phyloP scores from a whole-genome alignment of 2,329 filamentous ascomycete species.

The Aureobasidium melanogenum region DNA sequence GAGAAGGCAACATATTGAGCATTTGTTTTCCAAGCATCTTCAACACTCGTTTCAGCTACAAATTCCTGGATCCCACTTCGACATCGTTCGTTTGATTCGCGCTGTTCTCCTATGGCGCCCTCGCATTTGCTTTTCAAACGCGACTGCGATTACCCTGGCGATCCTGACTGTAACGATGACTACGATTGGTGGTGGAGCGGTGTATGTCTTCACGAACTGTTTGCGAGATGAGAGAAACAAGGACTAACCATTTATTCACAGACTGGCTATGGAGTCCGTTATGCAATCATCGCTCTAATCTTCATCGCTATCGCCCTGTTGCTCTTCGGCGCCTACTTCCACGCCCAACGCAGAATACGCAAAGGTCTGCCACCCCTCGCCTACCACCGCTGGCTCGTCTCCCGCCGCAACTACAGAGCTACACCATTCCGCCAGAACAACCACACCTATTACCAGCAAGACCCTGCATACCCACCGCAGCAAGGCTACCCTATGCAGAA shows the following conservation, averaged over 20 bases:
- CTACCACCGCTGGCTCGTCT: slow-evolving; percentile 53
- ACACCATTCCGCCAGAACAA: slow-evolving; percentile 10
- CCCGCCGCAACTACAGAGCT: slow-evolving; percentile 10
- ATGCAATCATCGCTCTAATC: slow-evolving; percentile 57
- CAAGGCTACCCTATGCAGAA: slow-evolving; percentile 17
- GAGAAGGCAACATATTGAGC: not conserved
- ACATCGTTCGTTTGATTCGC: not conserved
- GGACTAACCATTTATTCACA: slow-evolving; percentile 23
- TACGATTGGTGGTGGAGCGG: not conserved
- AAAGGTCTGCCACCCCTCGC: slow-evolving; percentile 56
- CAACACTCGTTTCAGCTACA: not conserved
- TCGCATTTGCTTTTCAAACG: not conserved
- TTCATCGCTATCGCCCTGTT: slow-evolving; percentile 51
- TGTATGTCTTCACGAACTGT: not conserved
- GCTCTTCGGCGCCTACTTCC: slow-evolving; percentile 59
- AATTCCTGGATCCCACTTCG: not conserved
- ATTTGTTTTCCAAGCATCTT: not conserved
- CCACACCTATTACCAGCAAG: slow-evolving; percentile 15
- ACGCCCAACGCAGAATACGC: slow-evolving; percentile 57
- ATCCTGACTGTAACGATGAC: not conserved
- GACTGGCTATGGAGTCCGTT: slow-evolving; percentile 61
- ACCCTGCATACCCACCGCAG: slow-evolving; percentile 17
- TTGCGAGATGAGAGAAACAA: not conserved
- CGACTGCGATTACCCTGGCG: not conserved
- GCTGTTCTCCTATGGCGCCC: slow-evolving; percentile 2